Evolutionary conservation across 2,329 filamentous ascomycete genomes (phyloP).

Genomic region (Ophioceras dolichostomum): DNA sequence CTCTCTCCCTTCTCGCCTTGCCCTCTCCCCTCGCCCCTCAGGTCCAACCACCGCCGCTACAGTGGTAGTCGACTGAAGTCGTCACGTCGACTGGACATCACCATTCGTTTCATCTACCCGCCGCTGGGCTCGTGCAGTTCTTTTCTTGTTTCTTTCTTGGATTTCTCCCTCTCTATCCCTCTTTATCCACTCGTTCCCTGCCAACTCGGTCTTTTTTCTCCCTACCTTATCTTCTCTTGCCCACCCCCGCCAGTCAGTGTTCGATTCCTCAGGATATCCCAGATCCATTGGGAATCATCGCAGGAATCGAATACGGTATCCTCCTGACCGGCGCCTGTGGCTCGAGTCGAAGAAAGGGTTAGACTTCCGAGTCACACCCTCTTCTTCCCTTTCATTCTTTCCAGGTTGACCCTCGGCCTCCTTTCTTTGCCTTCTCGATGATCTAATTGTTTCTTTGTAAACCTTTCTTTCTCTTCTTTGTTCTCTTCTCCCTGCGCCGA

Average conservation of each 20-base stretch:
- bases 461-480: conserved; percentile 8
- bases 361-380: no score
- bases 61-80: no score
- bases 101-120: conserved; percentile 15
- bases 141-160: conserved; percentile 3
- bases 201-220: conserved; percentile 4
- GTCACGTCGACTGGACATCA: no score
- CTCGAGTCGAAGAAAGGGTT: no score
- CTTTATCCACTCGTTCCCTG: conserved; percentile 5
- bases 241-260: no score
- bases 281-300: no score
- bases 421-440: conserved; percentile 19
- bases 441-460: conserved; percentile 12
- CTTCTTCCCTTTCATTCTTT: conserved; percentile 27
- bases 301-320: no score
- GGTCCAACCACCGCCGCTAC: no score
- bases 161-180: conserved; percentile 6
- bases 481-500: conserved; percentile 5
- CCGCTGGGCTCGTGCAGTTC: conserved; percentile 4
- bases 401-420: conserved; percentile 48
- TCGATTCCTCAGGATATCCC: no score
- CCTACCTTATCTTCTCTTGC: conserved; percentile 5
- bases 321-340: no score
- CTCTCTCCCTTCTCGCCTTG: background rate
- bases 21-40: background rate